phyloP scores from a whole-genome alignment of 805 yeast genomes.

The Saccharomycopsis fermentans region DNA sequence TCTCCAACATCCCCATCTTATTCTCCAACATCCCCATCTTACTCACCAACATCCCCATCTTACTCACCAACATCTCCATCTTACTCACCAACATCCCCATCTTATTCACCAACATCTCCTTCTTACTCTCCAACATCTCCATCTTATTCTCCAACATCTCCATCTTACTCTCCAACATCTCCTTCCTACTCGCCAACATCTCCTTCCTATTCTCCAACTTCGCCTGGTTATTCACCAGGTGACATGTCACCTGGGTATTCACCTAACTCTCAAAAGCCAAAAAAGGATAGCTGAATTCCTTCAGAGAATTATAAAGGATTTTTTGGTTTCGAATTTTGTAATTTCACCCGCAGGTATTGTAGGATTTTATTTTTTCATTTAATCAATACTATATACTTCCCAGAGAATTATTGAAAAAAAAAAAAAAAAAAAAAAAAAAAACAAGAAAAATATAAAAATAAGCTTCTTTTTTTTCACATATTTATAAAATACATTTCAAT shows the following conservation, averaged over 20 bases:
- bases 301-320: not conserved
- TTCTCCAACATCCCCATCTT: conserved; percentile 54
- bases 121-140: conserved; percentile 42
- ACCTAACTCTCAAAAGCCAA: conserved; percentile 45
- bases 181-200: conserved; percentile 33
- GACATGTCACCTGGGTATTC: conserved; percentile 52
- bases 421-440: not conserved
- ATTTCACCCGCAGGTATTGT: not conserved
- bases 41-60: conserved; percentile 52
- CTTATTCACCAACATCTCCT: conserved; percentile 29
- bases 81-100: conserved; percentile 36
- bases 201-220: conserved; percentile 40
- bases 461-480: not conserved
- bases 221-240: conserved; percentile 44
- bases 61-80: conserved; percentile 40
- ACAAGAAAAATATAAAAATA: not conserved
- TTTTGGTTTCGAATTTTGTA: not conserved
- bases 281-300: not conserved
- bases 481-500: not conserved
- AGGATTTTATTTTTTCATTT: not conserved
- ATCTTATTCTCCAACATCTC: conserved; percentile 63
- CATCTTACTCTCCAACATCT: conserved; percentile 42
- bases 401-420: not conserved
- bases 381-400: not conserved
- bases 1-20: conserved; percentile 61